Conservation (phyloP, 345 rosid genomes). For the Pistacia vera region DNA sequence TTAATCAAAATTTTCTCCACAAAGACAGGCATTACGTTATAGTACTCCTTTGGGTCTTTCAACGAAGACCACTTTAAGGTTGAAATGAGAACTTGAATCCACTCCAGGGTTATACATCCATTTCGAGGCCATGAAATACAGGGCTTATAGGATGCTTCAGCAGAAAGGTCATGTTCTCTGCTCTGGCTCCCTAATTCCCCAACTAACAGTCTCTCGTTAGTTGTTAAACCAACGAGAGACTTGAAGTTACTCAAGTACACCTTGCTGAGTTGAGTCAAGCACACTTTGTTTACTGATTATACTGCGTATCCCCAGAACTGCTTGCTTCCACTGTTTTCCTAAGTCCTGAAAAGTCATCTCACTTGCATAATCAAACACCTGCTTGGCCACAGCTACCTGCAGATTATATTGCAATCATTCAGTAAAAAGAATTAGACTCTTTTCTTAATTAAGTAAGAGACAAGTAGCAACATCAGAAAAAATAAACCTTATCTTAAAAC, state of each 20-base stretch:
- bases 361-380: slow-evolving; percentile 5
- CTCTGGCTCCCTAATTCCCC: not conserved
- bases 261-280: not conserved
- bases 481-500: not conserved
- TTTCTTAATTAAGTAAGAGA: not conserved
- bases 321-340: not conserved
- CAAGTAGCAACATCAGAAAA: not conserved
- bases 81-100: slow-evolving; percentile 42
- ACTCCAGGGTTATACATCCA: slow-evolving; percentile 33
- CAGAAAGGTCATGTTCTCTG: not conserved
- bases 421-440: not conserved
- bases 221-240: not conserved
- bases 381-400: slow-evolving; percentile 16
- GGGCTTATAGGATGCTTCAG: not conserved
- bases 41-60: slow-evolving; percentile 36
- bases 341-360: slow-evolving; percentile 14
- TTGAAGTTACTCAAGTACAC: slow-evolving; percentile 13
- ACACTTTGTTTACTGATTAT: slow-evolving; percentile 4
- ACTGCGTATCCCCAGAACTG: slow-evolving; percentile 2
- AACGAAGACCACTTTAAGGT: slow-evolving; percentile 34
- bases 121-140: slow-evolving; percentile 41
- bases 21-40: slow-evolving; percentile 28
- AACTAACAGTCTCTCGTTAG: not conserved
- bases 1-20: slow-evolving; percentile 35
- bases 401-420: slow-evolving; percentile 4